Evolutionary conservation across 139 green algal species (phyloP), one percentile per base, ranked within the genome.

Genomic region (Nannochloris sp.): DNA sequence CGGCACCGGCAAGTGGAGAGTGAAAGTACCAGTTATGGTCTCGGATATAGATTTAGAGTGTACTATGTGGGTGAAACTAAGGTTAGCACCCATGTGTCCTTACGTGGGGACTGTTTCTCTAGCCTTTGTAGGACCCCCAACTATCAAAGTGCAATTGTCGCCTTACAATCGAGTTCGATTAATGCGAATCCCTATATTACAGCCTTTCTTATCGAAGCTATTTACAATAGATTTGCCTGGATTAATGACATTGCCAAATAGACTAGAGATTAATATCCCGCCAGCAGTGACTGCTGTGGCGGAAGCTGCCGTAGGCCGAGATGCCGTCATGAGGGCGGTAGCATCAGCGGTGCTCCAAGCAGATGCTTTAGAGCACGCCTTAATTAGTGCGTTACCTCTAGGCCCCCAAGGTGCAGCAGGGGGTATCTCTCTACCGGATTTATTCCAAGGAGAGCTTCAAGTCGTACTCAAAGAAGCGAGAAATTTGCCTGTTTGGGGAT

Each of bases 31-130:
- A 0, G 87, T 97, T 58, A 78, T 95, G 47, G 88, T 97, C 13
- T 88, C 81, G 2, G 86, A 97, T 71, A 80, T 98, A 42, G 92
- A 98, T 77, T 73, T 98, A 39, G 87, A 97, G 62, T 93, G 84
- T 65, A 68, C 82, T 64, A 61, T 97, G 69, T 98, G 92, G 92
- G 66, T 97, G 53, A 97, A 98, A 77, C 60, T 97, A 29, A 74
- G 90, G 5, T 82, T 97, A 47, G 89, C 92, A 27, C 92, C 92
- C 45, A 86, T 96, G 78, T 86, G 78, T 65, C 92, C 92, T 27
- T 97, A 87, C 72, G 78, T 97, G 31, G 92, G 92, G 54, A 93
- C 87, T 33, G 72, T 97, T 38, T 88, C 73, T 30, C 62, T 97
- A 10, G 90, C 87, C 1, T 97, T 97, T 73, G 86, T 96, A 62